Conservation (phyloP, 2,329 filamentous ascomycete species). For the Cryphonectria carpinicola region DNA sequence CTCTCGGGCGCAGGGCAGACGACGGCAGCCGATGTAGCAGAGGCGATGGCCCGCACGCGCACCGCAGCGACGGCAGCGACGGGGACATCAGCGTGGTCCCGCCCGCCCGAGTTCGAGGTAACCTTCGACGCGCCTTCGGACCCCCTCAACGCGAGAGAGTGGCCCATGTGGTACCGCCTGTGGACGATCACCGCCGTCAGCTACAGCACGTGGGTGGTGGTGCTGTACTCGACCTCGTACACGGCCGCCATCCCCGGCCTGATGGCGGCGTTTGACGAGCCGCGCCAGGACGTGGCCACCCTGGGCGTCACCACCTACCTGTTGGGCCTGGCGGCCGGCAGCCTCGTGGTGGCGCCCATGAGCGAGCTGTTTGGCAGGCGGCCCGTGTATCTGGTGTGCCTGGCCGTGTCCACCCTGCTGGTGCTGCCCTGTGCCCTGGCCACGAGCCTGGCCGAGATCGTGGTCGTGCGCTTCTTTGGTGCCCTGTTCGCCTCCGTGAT, state of each 20-base stretch:
- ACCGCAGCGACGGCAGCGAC: conserved; percentile 42
- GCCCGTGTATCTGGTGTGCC: conserved; percentile 66
- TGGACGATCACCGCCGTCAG: conserved; percentile 47
- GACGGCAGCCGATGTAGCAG: neutral
- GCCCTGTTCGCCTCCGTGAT: conserved; percentile 63
- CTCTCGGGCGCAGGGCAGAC: conserved; percentile 15
- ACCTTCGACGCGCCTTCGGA: conserved; percentile 62
- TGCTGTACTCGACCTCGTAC: conserved; percentile 76
- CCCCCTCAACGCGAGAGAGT: conserved; percentile 68
- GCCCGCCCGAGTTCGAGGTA: conserved; percentile 66
- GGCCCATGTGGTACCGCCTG: conserved; percentile 56
- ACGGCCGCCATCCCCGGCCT: conserved; percentile 71
- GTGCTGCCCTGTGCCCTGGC: conserved; percentile 73
- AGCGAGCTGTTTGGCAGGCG: conserved; percentile 68
- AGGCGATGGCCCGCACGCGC: conserved; percentile 42
- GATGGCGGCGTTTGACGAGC: conserved; percentile 64
- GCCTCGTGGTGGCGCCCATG: conserved; percentile 73
- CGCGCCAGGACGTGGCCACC: conserved; percentile 59
- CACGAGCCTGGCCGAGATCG: conserved; percentile 64
- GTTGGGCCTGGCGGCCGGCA: conserved; percentile 69
- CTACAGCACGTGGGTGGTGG: conserved; percentile 50
- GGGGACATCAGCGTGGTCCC: conserved; percentile 43
- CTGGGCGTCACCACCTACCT: conserved; percentile 77
- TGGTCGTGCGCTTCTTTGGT: conserved; percentile 72
- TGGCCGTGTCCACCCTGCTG: conserved; percentile 66